phyloP scores from a whole-genome alignment of 805 yeast genomes.

The Naumovozyma dairenensis region DNA sequence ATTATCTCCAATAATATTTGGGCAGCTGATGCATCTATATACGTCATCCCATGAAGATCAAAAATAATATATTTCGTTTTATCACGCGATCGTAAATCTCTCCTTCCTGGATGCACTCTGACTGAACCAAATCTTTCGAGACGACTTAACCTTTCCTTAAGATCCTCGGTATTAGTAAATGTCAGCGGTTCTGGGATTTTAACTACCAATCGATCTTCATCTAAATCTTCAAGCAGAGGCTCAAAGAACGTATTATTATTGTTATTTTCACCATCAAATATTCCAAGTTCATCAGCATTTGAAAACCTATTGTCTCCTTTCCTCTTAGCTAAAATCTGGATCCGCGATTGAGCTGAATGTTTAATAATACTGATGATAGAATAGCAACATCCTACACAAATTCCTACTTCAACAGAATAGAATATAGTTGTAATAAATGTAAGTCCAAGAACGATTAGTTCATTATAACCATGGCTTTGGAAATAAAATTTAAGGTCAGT shows the following conservation, averaged over 20 bases:
- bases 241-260: conserved; percentile 13
- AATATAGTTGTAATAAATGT: conserved; percentile 56
- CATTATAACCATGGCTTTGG: conserved; percentile 65
- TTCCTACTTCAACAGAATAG: conserved; percentile 82
- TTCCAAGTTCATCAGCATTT: conserved; percentile 58
- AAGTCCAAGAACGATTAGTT: conserved; percentile 55
- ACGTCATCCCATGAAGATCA: conserved; percentile 75
- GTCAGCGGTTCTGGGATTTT: conserved; percentile 83
- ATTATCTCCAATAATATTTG: conserved; percentile 61
- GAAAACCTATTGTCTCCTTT: conserved; percentile 53
- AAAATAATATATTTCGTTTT: conserved; percentile 52
- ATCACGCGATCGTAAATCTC: conserved; percentile 36
- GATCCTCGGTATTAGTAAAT: conserved; percentile 75
- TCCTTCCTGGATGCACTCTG: conserved; percentile 66
- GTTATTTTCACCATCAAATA: conserved; percentile 19
- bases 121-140: conserved; percentile 71
- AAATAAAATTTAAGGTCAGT: conserved; percentile 65
- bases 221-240: conserved; percentile 41
- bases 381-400: conserved; percentile 75
- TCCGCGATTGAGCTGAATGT: conserved; percentile 72
- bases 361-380: conserved; percentile 71
- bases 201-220: conserved; percentile 51
- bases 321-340: conserved; percentile 68
- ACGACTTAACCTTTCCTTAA: conserved; percentile 55
- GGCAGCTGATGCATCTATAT: conserved; percentile 70